Evolutionary conservation across 2,329 filamentous ascomycete species (phyloP).

Genomic region (Ascochyta rabiei): DNA sequence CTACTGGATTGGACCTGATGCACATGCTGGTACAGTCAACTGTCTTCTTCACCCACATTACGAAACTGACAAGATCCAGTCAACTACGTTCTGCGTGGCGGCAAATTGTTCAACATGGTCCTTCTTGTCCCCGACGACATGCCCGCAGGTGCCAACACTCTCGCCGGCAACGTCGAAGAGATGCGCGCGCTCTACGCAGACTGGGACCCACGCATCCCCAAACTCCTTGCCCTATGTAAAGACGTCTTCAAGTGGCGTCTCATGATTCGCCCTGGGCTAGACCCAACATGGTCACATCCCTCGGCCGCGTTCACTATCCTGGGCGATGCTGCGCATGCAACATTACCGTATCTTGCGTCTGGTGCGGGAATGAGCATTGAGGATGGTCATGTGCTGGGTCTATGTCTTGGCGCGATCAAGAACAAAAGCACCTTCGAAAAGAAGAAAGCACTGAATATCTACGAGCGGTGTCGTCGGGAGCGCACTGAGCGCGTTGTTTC

Average conservation of each 20-base stretch:
- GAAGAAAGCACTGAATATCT: slow-evolving; percentile 52
- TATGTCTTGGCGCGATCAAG: slow-evolving; percentile 58
- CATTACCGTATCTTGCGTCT: slow-evolving; percentile 65
- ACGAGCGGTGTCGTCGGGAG: slow-evolving; percentile 63
- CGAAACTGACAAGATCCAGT: slow-evolving; percentile 41
- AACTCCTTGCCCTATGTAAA: slow-evolving; percentile 62
- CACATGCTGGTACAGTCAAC: slow-evolving; percentile 48
- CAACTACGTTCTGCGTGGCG: slow-evolving; percentile 58
- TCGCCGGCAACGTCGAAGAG: slow-evolving; percentile 59
- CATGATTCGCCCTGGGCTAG: slow-evolving; percentile 61
- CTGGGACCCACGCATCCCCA: slow-evolving; percentile 63
- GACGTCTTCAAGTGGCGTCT: slow-evolving; percentile 67
- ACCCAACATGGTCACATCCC: slow-evolving; percentile 62
- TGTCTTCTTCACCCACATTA: neutral
- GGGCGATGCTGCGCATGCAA: slow-evolving; percentile 69
- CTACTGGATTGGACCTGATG: slow-evolving; percentile 60
- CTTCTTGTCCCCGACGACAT: slow-evolving; percentile 59
- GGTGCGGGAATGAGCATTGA: slow-evolving; percentile 67
- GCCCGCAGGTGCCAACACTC: slow-evolving; percentile 52
- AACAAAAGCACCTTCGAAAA: slow-evolving; percentile 47
- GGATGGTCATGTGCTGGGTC: slow-evolving; percentile 63
- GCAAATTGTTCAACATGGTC: slow-evolving; percentile 59
- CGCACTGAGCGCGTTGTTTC: slow-evolving; percentile 66
- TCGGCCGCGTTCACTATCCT: slow-evolving; percentile 64
- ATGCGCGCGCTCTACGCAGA: slow-evolving; percentile 61